Base-by-base conservation (phyloP, 768 basidiomycete genomes). In the Agrocybe pediades region DNA sequence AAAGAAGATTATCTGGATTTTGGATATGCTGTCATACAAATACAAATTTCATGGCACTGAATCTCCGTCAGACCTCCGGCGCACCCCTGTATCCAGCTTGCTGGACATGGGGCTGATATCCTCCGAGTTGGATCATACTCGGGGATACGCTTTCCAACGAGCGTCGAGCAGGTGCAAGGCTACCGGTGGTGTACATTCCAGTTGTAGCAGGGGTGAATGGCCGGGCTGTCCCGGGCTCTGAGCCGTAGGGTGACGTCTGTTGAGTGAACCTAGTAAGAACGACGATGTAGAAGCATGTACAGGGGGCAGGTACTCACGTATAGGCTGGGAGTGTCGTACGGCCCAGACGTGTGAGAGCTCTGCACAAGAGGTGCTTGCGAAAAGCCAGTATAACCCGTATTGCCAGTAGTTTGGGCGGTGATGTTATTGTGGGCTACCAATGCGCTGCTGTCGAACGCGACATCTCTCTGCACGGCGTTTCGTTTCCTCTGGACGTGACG, bases 101-200 rank as follows among this genome's bases (percentile, higher is more conserved):
- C 26, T 57, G 56, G 30, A 40, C 19, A 16, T 25, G 54, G 15
- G 55, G 20, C 27, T 62, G 56, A 24, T 54, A 49, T 30, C 49
- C 55, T 46, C 57, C 60, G n/a, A 62, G 53, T 16, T 62, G 60
- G 4, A 51, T 43, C 33, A 62, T 25, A 49, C 60, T 62, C 5
- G 57, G 50, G 9, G 60, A 58, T 7, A 62, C 50, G 26, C 69
- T 73, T 36, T 74, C 73, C 53, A 71, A 46, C 1, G 71, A 73
- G 40, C 59, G 57, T 23, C 67, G 64, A 6, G 49, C 60, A 3
- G 61, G 45, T 11, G 63, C 65, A 24, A 53, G 48, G 16, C 67
- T 71, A 9, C 13, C 33, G n/a, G 33, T 36, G 13, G 70, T 71
- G 46, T 68, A 70, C 26, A 68, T 51, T 9, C 65, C 61, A 44